A percentile compares a stretch with the other conserved stretches of the same genome.
phyloP scores from a whole-genome alignment of 2,329 filamentous ascomycete species.

The Byssothecium circinans region DNA sequence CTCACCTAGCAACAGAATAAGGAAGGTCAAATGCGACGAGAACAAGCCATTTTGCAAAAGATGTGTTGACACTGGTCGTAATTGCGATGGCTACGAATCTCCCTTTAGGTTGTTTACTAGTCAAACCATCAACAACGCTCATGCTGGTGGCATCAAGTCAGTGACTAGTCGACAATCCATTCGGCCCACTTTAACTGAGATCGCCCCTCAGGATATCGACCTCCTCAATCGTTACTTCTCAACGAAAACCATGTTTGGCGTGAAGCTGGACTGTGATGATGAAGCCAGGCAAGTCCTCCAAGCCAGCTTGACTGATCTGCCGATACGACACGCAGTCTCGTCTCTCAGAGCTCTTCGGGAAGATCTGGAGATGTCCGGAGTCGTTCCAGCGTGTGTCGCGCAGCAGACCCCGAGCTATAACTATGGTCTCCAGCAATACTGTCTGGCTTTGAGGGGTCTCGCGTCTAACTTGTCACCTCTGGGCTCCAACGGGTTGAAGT shows the following conservation, averaged over 20 bases:
- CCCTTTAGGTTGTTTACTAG: slow-evolving; percentile 15
- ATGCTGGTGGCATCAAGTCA: slow-evolving; percentile 10
- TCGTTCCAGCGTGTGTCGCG: slow-evolving; percentile 19
- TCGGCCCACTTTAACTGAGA: slow-evolving; percentile 4
- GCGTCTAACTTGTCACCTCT: slow-evolving; percentile 43
- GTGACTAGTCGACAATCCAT: slow-evolving; percentile 3
- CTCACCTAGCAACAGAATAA: slow-evolving; percentile 18
- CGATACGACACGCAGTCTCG: slow-evolving; percentile 41
- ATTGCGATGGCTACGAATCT: slow-evolving; percentile 24
- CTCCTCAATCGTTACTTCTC: slow-evolving; percentile 23
- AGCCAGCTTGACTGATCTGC: slow-evolving; percentile 16
- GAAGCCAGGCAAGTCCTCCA: slow-evolving; percentile 19
- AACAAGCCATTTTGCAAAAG: slow-evolving; percentile 22
- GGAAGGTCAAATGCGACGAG: slow-evolving; percentile 25
- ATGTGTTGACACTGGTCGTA: slow-evolving; percentile 20
- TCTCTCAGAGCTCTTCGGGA: slow-evolving; percentile 40
- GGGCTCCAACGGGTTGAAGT: slow-evolving; percentile 35
- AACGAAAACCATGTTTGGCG: slow-evolving; percentile 18
- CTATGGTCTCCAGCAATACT: slow-evolving; percentile 49
- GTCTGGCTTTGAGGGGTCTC: slow-evolving; percentile 46
- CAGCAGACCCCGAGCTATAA: slow-evolving; percentile 35
- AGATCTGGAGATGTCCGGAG: slow-evolving; percentile 42
- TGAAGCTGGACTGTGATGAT: slow-evolving; percentile 16
- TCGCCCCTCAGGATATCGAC: slow-evolving; percentile 16
- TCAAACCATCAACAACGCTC: slow-evolving; percentile 9